Conservation (phyloP, 768 basidiomycete genomes). For the Mycena venus region DNA sequence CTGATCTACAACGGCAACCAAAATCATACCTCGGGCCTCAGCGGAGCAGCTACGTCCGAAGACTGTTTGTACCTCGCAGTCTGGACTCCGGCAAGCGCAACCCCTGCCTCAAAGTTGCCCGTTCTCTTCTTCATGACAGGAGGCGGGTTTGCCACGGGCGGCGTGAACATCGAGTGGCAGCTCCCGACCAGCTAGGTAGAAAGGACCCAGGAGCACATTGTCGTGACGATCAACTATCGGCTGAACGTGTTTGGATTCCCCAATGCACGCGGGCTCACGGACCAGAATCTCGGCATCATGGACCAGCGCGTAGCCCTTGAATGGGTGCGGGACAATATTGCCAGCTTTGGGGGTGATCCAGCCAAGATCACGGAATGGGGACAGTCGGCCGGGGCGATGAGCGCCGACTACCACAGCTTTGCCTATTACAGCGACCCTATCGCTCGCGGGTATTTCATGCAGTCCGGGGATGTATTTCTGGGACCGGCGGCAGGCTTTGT, state of each 20-base stretch:
- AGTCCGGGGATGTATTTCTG: constrained; percentile 7
- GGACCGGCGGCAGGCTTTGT: neutral
- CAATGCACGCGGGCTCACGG: constrained; percentile 24
- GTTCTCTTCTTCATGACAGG: constrained; percentile 29
- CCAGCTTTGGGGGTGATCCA: constrained; percentile 48
- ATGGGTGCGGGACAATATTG: constrained; percentile 35
- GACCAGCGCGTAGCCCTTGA: constrained; percentile 45
- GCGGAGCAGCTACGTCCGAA: constrained; percentile 17
- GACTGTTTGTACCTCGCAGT: constrained; percentile 29
- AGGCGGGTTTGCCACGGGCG: constrained; percentile 23
- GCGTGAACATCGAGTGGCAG: constrained; percentile 25
- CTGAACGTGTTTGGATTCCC: constrained; percentile 29
- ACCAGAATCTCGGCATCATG: constrained; percentile 44
- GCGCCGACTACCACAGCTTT: constrained; percentile 6
- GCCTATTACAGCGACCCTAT: constrained; percentile 29
- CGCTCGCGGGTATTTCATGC: constrained; percentile 13
- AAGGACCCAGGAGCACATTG: constrained; percentile 23
- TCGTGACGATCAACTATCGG: constrained; percentile 31
- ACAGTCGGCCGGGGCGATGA: constrained; percentile 19
- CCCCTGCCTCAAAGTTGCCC: constrained; percentile 24
- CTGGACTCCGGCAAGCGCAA: constrained; percentile 28
- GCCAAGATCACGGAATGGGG: constrained; percentile 40
- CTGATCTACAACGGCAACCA: constrained; percentile 26
- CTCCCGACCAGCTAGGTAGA: constrained; percentile 33
- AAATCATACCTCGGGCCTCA: constrained; percentile 14